Base-by-base conservation (phyloP, 768 basidiomycete genomes). In the Lactarius akahatsu region DNA sequence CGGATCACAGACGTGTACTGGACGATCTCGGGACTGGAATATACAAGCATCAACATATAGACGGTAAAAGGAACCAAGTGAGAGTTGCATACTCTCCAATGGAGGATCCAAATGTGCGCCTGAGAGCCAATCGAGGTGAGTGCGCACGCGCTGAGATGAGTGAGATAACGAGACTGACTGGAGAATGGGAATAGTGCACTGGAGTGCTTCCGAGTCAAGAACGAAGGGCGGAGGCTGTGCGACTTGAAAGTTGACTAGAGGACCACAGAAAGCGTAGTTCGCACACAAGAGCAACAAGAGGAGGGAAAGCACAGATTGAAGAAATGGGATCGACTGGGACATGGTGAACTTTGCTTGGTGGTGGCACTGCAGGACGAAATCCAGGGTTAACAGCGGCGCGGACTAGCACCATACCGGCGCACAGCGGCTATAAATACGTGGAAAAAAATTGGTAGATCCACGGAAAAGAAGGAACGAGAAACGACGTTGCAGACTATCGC, bases 141-240 rank as follows among this genome's bases (percentile, higher is more conserved):
- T 26, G 23, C 52, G 43, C 60, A 62, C 36, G 6, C 47, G 26
- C 58, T 60, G 61, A 62, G 60, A 59, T 55, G 18, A 11, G 11
- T n/a, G 5, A 23, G 41, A 26, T 26, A 30, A 54, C 16, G 15
- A 23, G 28, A 76, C 82, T 71, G 67, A 90, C 88, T 87, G 79
- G 16, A 92, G 75, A 61, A 91, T 80, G 75, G 84, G 78, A n/a
- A 85, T 76, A 0, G 87, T 90, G 72, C 91, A 91, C 71, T 85
- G 80, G 69, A 85, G 82, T 18, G 80, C 81, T 71, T 83, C 77
- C 57, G 76, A 2, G 36, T 10, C 36, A 11, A 13, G 74, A 13
- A 90, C 88, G n/a, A 91, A 78, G 3, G 86, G 82, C 15, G 87
- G 88, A 4, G 91, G 89, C 69, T 91, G 86, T 10, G 86, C 80